Evolutionary conservation across 2,329 filamentous ascomycete genomes (phyloP), one percentile per base, ranked within the genome.

Genomic region (Mariannaea sp.): DNA sequence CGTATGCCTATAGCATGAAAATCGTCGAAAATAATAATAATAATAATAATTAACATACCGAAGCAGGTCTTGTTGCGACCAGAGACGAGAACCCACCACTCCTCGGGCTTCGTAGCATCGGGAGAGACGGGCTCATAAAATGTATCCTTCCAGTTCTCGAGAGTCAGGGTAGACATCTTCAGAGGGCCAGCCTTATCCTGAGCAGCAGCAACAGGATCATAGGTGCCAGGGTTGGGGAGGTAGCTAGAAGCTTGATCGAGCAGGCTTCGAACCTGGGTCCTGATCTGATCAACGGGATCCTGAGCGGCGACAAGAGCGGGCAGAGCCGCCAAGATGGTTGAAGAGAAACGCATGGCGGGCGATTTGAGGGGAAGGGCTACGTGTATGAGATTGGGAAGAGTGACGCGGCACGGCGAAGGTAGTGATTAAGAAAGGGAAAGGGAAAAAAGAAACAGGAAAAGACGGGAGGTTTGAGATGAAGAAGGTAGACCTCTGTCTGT

Each of bases 51-150:
- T 36, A 55, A 64, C 78, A 53, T 75, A 84, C 82, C 81, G 68
- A 81, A 87, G 76, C 89, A 93, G 26, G 89, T 91, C 76, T 85
- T 87, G 78, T 92, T 92, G 62, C 87, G 79, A 50, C 89, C 89
- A 8, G 85, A 89, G 61, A 90, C 75, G 61, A 89, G 79, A 56
- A 93, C 76, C 78, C 88, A 86, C 87, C 87, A 92, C 73, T 91
- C 86, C 72, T 88, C 86, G 5, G 88, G 86, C 57, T 78, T 80
- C 9, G 82, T 81, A 57, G 81, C 80, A 22, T 73, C 82, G 7
- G 82, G 72, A 56, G 83, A 76, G 53, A 88, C 83, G 24, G 84
- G 81, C 44, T 76, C 76, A 67, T 83, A 85, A 55, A 93, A 76
- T 3, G 85, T 83, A 20, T 86, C 74, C 70, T 86, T 83, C 87